Base-by-base conservation (phyloP, 148 eudicot genomes). In the Rhododendron griersonianum region DNA sequence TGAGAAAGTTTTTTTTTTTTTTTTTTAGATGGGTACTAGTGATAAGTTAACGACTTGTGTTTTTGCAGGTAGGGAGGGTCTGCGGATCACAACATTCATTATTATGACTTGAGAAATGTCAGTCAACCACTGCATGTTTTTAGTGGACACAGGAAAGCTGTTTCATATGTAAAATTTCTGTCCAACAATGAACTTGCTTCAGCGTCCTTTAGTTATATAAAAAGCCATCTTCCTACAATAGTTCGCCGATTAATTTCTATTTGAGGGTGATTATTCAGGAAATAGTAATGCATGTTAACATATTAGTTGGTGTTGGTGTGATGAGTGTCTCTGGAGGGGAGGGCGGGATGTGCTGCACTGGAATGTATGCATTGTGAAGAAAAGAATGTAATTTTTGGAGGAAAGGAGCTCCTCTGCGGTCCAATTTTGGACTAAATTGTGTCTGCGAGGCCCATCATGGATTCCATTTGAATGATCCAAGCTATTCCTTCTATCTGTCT, bases 61-160 rank as follows among this genome's bases (percentile, higher is more conserved):
- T 53, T 89, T 81, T 84, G 90, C 96, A 94, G 96, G 96, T 94
- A 87, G 96, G 96, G 81, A 87, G 96, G 96, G 81, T 94, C 95
- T 63, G 96, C 93, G 14, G 96, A 94, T 81, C 96, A 93, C 89
- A 90, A 94, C 81, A 91, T 94, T 77, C 94, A 93, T 82, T 94
- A 94, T 83, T 94, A 91, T 85, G 96, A 94, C 85, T 82, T 94
- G 84, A 92, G 95, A 85, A 94, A 92, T 86, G 85, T 84, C 81
- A 91, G 91, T 84, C 91, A 90, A 39, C 94, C 96, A 37, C 78
- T 93, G 83, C 95, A 94, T 55, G 91, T 94, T 74, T 94, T 94
- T 84, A 89, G 92, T 76, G 95, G 96, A 80, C 96, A 92, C 83
- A 88, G 84, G 85, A 94, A 94, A 89, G 87, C 95, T 55, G 95